A percentile compares a stretch with the other conserved stretches of the same genome.
These are phyloP conservation scores for Dentipellis fragilis DNA, from an alignment of 768 basidiomycete genomes.

Conservation along the genomic window DNA sequence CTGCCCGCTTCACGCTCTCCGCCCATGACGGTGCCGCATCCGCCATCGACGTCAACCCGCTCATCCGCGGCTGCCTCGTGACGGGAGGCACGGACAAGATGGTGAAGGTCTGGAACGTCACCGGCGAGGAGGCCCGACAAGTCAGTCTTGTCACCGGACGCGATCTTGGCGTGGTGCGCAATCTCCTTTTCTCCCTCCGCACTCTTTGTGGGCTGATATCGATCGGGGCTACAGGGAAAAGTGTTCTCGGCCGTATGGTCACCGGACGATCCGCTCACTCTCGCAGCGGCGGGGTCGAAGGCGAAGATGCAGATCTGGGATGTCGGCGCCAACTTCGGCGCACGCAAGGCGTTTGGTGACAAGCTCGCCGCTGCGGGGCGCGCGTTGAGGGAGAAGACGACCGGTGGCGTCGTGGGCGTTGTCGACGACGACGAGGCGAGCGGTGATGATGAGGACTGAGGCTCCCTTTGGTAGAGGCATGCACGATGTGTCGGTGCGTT, in stretches of 20 bases:
- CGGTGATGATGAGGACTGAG: constrained; percentile 27
- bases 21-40: constrained; percentile 91
- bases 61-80: constrained; percentile 81
- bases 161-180: constrained; percentile 81
- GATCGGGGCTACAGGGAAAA: constrained; percentile 58
- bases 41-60: constrained; percentile 83
- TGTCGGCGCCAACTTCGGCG: constrained; percentile 73
- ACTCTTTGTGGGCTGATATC: no score
- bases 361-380: constrained; percentile 71
- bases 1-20: constrained; percentile 76
- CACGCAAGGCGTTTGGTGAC: constrained; percentile 70
- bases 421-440: constrained; percentile 61
- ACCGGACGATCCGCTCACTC: constrained; percentile 87
- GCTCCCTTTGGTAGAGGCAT: constrained; percentile 9
- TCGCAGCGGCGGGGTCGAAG: constrained; percentile 91
- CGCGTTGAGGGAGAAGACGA: constrained; percentile 51
- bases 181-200: background rate
- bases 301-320: constrained; percentile 97
- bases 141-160: constrained; percentile 80
- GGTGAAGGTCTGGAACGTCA: constrained; percentile 93
- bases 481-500: background rate
- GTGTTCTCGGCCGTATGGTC: constrained; percentile 89
- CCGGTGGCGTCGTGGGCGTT: constrained; percentile 63
- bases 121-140: constrained; percentile 57
- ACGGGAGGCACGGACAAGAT: constrained; percentile 94